These are phyloP conservation scores for Przewalskia tangutica DNA, from an alignment of 257 asterid species.

Conservation along the genomic window DNA sequence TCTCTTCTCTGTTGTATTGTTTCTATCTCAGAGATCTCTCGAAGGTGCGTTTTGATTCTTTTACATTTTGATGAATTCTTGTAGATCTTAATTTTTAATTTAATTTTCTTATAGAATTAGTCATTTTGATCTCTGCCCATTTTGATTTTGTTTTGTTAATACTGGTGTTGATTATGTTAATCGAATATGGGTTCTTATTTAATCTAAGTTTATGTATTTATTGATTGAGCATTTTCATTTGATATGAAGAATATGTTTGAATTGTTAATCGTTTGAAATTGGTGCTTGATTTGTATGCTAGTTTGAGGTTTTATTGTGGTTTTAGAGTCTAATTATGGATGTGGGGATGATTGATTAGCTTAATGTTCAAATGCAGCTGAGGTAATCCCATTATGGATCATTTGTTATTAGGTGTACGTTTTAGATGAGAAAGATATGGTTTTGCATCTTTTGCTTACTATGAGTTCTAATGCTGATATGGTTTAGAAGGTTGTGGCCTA, in stretches of 20 bases:
- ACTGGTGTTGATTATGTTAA: not conserved
- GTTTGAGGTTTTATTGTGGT: not conserved
- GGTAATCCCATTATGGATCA: not conserved
- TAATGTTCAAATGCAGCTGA: not conserved
- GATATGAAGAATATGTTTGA: not conserved
- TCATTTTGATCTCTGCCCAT: not conserved
- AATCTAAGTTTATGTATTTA: not conserved
- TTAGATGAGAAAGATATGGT: not conserved
- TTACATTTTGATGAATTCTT: not conserved
- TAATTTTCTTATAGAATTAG: not conserved
- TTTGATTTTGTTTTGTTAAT: not conserved
- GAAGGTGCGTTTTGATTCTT: not conserved
- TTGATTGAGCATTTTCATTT: not conserved
- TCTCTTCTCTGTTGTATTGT: not conserved
- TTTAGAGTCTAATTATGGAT: not conserved
- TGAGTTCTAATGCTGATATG: not conserved
- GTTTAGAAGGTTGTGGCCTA: not conserved
- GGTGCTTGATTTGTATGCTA: not conserved
- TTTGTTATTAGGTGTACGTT: not conserved
- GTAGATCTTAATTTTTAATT: not conserved
- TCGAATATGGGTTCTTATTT: not conserved
- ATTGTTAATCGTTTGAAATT: not conserved
- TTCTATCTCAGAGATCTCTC: not conserved
- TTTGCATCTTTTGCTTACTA: not conserved
- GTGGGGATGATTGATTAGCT: not conserved